Percentiles rank a stretch among this genome's conserved stretches.
phyloP scores from a whole-genome alignment of 1,139 yeast genomes.

The Pneumocystis oryctolagi region DNA sequence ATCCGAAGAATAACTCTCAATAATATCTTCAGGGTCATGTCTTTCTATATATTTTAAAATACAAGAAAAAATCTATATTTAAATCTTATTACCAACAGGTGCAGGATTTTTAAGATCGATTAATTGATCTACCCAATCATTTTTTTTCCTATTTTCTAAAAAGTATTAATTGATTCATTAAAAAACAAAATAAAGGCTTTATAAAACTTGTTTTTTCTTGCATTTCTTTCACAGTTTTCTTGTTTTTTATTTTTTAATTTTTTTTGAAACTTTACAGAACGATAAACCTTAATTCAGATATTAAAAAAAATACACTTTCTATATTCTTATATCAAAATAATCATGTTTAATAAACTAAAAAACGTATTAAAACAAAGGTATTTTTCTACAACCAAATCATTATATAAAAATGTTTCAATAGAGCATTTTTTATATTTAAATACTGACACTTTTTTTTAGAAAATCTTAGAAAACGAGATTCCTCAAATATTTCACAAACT shows the following conservation, averaged over 20 bases:
- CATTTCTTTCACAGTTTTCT: background rate
- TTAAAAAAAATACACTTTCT: too few species aligned
- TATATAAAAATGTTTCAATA: background rate
- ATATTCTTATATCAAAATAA: background rate
- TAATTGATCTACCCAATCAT: background rate
- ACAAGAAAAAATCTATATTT: background rate
- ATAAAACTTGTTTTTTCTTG: background rate
- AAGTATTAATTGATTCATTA: background rate
- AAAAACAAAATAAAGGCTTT: background rate
- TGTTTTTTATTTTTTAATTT: background rate
- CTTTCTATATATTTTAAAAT: background rate
- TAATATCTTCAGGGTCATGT: background rate
- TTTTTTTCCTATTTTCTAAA: background rate
- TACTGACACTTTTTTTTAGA: background rate
- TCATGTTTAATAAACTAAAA: background rate
- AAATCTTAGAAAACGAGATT: conserved; percentile 4
- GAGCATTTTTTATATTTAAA: background rate
- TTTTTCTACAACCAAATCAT: background rate
- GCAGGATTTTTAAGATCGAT: background rate
- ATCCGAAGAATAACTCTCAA: background rate
- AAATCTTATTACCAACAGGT: background rate
- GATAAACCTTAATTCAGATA: background rate
- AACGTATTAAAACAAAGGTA: background rate
- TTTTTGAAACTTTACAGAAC: background rate
- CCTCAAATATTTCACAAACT: conserved; percentile 17